Evolutionary conservation across 169 alveolate species (phyloP), one percentile per base, ranked within the genome.

Genomic region (Plasmodium relictum): DNA sequence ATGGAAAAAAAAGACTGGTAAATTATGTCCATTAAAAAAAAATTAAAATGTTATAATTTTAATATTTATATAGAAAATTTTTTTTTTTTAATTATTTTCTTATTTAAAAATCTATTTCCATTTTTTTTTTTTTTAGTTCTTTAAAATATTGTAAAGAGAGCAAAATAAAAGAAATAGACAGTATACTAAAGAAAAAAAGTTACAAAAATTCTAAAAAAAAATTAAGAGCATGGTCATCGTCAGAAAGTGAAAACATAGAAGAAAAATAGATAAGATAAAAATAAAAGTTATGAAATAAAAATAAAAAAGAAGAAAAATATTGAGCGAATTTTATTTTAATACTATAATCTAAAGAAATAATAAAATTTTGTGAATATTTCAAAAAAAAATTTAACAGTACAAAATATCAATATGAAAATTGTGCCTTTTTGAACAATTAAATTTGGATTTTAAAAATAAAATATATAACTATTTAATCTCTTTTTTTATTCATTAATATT

Each of bases 111-210:
- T 59, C 50, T 16, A 42, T 9, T 9, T 20, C 44, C 22, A 9
- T 70, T 20, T 18, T 69, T 45, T 18, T 68, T 20, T 44, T 69
- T 20, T 70, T 70, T 70, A 20, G 42, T 70, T 48, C 18, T 48
- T 39, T 39, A 37, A 63, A 48, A 22, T 31, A 26, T 9, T 63
- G 31, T 31, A 56, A 31, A 62, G 66, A 62, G 31, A 62, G 37
- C 14, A 76, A 76, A 18, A 39, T 18, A 68, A 76, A 74, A 76
- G 89, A 76, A 76, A 76, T 76, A 18, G 59, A 76, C 14, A 76
- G 12, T 24, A 76, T 63, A 76, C 44, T 76, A 74, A 18, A 37
- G 48, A 76, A 42, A 65, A 76, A 76, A 63, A 76, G 88, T 54
- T 76, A 76, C 52, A 76, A 65, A 63, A 41, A 26, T 31, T 45